A percentile compares a stretch with the other conserved stretches of the same genome.
Conservation (phyloP, 176 grass and related monocot genomes). For the Musa schizocarpa region DNA sequence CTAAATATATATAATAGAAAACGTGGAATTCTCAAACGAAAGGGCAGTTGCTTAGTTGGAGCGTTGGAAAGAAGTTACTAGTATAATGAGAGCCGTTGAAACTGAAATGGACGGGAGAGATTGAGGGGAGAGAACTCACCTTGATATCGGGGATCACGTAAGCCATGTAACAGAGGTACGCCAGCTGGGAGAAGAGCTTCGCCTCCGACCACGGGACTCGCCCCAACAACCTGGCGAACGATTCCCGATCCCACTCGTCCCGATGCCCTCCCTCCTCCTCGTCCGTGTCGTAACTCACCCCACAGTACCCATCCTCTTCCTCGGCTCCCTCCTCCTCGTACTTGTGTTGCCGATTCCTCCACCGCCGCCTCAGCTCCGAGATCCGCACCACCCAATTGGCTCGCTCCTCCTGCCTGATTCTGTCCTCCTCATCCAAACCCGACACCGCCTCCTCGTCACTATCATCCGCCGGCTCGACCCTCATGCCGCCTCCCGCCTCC, state of each 20-base stretch:
- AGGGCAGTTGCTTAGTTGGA: not conserved
- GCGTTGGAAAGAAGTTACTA: not conserved
- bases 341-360: slow-evolving; percentile 12
- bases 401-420: slow-evolving; percentile 14
- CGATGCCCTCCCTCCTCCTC: not conserved
- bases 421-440: not conserved
- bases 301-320: slow-evolving; percentile 32
- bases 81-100: not conserved
- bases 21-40: not conserved
- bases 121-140: slow-evolving; percentile 29
- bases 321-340: not conserved
- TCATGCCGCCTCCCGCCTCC: not conserved
- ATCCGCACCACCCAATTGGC: slow-evolving; percentile 67
- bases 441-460: slow-evolving; percentile 23
- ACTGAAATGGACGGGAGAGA: slow-evolving; percentile 2
- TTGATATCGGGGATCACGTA: slow-evolving; percentile 92
- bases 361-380: slow-evolving; percentile 47
- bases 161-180: slow-evolving; percentile 95
- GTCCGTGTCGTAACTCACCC: slow-evolving; percentile 50
- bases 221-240: slow-evolving; percentile 62
- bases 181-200: slow-evolving; percentile 69
- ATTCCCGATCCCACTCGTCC: slow-evolving; percentile 52
- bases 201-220: slow-evolving; percentile 52
- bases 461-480: slow-evolving; percentile 26
- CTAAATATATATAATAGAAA: not conserved